Conservation (phyloP, 306 rosid species). For the Sicyos edulis region DNA sequence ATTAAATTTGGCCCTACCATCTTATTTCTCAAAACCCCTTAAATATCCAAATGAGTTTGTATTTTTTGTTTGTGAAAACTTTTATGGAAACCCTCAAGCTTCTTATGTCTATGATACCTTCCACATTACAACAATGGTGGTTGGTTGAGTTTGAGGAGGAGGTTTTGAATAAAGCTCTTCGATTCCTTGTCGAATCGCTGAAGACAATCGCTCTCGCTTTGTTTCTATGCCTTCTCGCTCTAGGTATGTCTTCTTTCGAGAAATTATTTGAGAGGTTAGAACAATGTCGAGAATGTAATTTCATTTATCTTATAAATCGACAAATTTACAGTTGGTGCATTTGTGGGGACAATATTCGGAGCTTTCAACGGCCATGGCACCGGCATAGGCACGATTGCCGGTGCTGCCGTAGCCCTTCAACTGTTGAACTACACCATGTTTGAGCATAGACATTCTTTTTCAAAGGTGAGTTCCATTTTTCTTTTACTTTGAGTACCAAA, state of each 20-base stretch:
- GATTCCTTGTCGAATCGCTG: background rate
- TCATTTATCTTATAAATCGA: background rate
- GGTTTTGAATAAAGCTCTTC: background rate
- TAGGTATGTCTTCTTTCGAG: slow-evolving; percentile 23
- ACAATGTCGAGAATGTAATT: too few relatives aligned
- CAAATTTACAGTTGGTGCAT: slow-evolving; percentile 35
- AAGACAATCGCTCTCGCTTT: slow-evolving; percentile 24
- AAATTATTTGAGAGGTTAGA: background rate
- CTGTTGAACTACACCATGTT: slow-evolving; percentile 20
- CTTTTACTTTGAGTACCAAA: too few relatives aligned
- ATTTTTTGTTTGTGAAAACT: background rate
- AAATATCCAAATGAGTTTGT: background rate
- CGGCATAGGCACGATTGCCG: slow-evolving; percentile 29
- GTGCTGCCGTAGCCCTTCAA: slow-evolving; percentile 38
- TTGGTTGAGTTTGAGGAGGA: background rate
- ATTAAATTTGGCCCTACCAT: slow-evolving; percentile 7
- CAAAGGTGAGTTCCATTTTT: background rate
- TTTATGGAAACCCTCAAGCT: background rate
- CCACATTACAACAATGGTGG: background rate
- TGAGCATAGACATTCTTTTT: background rate
- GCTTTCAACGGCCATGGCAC: slow-evolving; percentile 48
- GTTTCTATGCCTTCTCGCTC: slow-evolving; percentile 29
- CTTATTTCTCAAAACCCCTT: slow-evolving; percentile 1
- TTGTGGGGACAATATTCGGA: slow-evolving; percentile 34
- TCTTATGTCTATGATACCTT: background rate